phyloP scores from a whole-genome alignment of 1,284 basidiomycete genomes.

The Lentinula novae-zelandiae region DNA sequence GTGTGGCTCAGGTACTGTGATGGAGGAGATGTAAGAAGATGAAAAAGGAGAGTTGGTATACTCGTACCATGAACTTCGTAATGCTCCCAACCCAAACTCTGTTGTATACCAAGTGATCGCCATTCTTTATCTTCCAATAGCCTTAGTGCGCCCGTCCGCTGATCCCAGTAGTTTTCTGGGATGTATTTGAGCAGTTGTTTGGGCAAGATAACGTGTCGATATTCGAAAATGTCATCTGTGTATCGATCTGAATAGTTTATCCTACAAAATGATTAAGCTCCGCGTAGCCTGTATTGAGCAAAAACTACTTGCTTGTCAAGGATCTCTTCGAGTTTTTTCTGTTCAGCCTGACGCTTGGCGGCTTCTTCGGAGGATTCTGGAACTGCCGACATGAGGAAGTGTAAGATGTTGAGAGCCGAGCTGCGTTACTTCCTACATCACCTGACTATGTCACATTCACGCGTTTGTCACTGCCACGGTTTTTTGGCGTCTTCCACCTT shows the following conservation, averaged over 20 bases:
- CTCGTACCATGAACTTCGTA: conserved; percentile 91
- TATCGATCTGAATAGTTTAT: conserved; percentile 36
- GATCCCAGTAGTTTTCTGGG: conserved; percentile 39
- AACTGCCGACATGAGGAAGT: not conserved
- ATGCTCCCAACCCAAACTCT: conserved; percentile 96
- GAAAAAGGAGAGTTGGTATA: conserved; percentile 5
- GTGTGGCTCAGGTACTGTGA: conserved; percentile 84
- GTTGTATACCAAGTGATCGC: conserved; percentile 94
- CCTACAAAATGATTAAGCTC: conserved; percentile 5
- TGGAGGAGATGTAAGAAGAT: not conserved
- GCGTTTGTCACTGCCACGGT: not conserved
- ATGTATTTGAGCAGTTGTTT: conserved; percentile 64
- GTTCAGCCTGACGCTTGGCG: conserved; percentile 10
- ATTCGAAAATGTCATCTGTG: conserved; percentile 80
- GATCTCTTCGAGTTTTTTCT: conserved; percentile 18
- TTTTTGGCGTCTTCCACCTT: too few species aligned
- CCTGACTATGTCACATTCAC: not conserved
- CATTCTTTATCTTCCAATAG: conserved; percentile 87
- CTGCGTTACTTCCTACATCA: not conserved
- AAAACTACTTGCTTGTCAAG: conserved; percentile 14
- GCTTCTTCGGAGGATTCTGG: conserved; percentile 8
- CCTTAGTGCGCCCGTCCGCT: conserved; percentile 76
- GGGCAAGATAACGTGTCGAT: conserved; percentile 90
- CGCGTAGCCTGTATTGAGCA: not conserved
- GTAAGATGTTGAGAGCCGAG: not conserved